Evolutionary conservation across 352 stramenopile genomes (phyloP).

Genomic region (Phytophthora parvispora): DNA sequence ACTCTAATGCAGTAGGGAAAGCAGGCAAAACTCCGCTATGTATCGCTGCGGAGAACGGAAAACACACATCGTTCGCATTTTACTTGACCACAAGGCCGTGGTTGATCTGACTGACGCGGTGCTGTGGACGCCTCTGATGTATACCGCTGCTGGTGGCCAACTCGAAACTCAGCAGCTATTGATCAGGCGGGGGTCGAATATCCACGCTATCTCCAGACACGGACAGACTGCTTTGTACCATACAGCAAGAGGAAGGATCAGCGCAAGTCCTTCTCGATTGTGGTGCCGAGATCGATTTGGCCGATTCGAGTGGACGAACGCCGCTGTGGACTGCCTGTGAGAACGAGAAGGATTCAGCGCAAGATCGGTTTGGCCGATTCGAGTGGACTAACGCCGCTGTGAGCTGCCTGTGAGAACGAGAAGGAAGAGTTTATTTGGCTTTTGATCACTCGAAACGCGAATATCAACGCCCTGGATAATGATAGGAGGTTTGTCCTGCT

Average conservation of each 20-base stretch:
- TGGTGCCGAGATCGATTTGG: not conserved
- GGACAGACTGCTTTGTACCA: not conserved
- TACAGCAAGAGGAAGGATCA: not conserved
- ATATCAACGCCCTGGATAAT: not conserved
- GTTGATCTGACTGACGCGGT: not conserved
- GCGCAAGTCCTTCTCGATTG: not conserved
- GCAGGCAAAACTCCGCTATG: not conserved
- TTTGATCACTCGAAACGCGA: not conserved
- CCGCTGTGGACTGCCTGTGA: not conserved
- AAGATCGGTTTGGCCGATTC: not conserved
- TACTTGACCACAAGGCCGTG: not conserved
- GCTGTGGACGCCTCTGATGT: not conserved
- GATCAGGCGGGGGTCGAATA: not conserved
- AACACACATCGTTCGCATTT: not conserved
- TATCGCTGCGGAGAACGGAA: not conserved
- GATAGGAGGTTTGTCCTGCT: not conserved
- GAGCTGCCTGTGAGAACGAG: not conserved
- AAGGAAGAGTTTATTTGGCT: not conserved
- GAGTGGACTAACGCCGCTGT: not conserved
- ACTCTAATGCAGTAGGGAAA: not conserved
- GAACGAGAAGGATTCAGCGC: not conserved
- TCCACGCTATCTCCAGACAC: not conserved
- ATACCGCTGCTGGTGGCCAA: not conserved
- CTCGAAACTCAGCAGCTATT: not conserved
- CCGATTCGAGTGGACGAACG: not conserved